Conservation (phyloP, 2,329 filamentous ascomycete genomes). For the Scedosporium minutisporum region DNA sequence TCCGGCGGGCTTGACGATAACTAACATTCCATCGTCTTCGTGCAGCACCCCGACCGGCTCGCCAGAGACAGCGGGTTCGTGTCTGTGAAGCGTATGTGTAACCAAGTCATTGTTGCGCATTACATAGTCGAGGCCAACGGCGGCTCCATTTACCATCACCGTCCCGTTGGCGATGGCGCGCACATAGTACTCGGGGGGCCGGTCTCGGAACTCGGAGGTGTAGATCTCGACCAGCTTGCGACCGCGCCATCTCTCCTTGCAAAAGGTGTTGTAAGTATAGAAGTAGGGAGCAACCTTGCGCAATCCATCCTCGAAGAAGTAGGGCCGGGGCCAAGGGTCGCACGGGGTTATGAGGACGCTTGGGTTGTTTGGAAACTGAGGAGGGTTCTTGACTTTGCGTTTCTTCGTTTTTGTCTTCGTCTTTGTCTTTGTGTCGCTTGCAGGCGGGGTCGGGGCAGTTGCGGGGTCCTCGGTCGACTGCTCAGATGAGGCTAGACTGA, state of each 20-base stretch:
- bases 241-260: conserved; percentile 87
- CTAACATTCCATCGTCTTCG: conserved; percentile 86
- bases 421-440: conserved; percentile 1
- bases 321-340: conserved; percentile 48
- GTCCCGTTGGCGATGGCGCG: conserved; percentile 70
- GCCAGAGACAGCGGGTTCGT: conserved; percentile 85
- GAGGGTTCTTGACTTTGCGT: conserved; percentile 9
- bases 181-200: conserved; percentile 78
- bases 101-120: conserved; percentile 86
- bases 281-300: conserved; percentile 80
- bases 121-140: conserved; percentile 55
- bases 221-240: conserved; percentile 79
- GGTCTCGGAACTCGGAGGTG: conserved; percentile 81
- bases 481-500: conserved; percentile 5
- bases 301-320: conserved; percentile 71
- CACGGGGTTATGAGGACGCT: conserved; percentile 22
- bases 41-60: conserved; percentile 74
- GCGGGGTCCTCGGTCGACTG: conserved; percentile 5
- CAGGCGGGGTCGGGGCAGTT: background rate
- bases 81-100: conserved; percentile 86
- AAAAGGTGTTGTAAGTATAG: conserved; percentile 89
- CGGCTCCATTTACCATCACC: conserved; percentile 71
- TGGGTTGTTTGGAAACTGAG: conserved; percentile 2
- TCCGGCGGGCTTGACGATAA: conserved; percentile 93
- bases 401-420: conserved; percentile 6